These are phyloP conservation scores for Pseudogymnoascus sp. DNA, from an alignment of 2,329 filamentous ascomycete genomes.

Conservation along the genomic window DNA sequence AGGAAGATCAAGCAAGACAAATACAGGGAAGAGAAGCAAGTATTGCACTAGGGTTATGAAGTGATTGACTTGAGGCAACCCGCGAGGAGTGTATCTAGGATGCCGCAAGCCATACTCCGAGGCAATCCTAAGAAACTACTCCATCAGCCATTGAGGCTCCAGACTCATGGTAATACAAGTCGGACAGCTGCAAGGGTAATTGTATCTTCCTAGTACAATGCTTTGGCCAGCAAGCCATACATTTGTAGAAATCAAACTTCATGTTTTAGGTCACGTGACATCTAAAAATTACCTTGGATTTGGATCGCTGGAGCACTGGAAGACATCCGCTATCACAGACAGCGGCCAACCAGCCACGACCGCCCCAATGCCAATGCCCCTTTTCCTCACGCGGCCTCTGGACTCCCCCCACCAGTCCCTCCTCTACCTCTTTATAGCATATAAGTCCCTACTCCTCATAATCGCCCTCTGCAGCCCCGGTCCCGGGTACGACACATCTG, in stretches of 20 bases:
- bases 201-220: background rate
- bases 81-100: background rate
- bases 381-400: background rate
- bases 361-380: background rate
- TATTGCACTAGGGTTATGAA: background rate
- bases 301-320: background rate
- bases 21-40: background rate
- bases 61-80: background rate
- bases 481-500: slow-evolving; percentile 71
- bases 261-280: background rate
- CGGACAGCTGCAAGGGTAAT: background rate
- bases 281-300: background rate
- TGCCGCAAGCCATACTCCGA: background rate
- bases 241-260: background rate
- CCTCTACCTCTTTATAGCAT: slow-evolving; percentile 28
- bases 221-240: background rate
- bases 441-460: slow-evolving; percentile 61
- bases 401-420: slow-evolving; percentile 5
- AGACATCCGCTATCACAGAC: background rate
- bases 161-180: background rate
- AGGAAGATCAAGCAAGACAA: background rate
- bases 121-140: background rate
- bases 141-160: background rate
- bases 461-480: slow-evolving; percentile 52
- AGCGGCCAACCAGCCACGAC: background rate